A percentile compares a stretch with the other conserved stretches of the same genome.
Evolutionary conservation across 148 eudicot species (phyloP).

Genomic region (Chenopodium berlandieri): DNA sequence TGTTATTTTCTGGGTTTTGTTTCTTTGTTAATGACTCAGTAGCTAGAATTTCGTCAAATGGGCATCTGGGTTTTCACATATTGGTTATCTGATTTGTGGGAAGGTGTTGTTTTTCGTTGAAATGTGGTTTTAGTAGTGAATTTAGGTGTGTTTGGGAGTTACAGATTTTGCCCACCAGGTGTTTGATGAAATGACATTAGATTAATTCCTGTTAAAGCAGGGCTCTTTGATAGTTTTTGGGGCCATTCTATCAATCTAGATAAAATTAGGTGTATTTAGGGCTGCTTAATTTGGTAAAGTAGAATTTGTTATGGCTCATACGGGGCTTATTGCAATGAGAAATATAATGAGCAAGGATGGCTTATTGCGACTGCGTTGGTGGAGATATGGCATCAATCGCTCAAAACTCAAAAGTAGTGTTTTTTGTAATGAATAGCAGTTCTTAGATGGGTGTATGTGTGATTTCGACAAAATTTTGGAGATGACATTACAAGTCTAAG

Average conservation of each 20-base stretch:
- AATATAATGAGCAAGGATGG: no score
- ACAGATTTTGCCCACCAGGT: conserved; percentile 27
- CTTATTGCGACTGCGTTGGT: no score
- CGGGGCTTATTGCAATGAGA: background rate
- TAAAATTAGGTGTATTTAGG: background rate
- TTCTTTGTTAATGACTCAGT: no score
- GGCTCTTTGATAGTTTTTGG: background rate
- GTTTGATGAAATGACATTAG: conserved; percentile 31
- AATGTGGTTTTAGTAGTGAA: background rate
- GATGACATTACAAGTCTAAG: background rate
- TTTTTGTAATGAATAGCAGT: background rate
- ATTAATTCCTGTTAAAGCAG: background rate
- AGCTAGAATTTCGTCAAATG: conserved; percentile 1
- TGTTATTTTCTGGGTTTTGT: background rate
- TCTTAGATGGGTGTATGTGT: background rate
- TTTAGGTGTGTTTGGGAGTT: background rate
- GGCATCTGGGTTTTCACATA: background rate
- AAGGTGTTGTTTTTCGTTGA: background rate
- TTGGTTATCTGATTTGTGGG: background rate
- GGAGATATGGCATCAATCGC: no score
- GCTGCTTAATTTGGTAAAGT: background rate
- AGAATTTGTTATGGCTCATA: background rate
- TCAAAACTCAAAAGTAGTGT: no score
- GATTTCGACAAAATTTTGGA: background rate
- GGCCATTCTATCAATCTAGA: background rate